Conservation (phyloP, 1,139 yeast species). For the Meyerozyma sp. region DNA sequence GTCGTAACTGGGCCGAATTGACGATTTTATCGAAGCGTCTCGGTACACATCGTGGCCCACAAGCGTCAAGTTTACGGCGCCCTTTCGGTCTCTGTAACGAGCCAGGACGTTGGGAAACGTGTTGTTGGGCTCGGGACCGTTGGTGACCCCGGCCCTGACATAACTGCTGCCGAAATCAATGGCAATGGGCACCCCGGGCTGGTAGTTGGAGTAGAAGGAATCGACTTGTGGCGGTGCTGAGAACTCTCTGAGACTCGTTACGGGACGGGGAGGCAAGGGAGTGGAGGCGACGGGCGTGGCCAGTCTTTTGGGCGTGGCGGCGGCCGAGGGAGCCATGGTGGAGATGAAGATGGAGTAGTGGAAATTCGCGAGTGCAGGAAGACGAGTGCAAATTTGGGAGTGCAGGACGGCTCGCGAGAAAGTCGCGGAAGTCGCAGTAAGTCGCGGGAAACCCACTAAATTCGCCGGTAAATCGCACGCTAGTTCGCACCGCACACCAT, state of each 20-base stretch:
- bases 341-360: background rate
- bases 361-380: too few relatives aligned
- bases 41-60: constrained; percentile 79
- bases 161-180: constrained; percentile 71
- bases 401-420: too few relatives aligned
- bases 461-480: too few relatives aligned
- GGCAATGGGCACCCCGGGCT: constrained; percentile 65
- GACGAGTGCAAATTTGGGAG: too few relatives aligned
- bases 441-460: too few relatives aligned
- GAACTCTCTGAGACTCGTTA: constrained; percentile 47
- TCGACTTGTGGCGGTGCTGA: constrained; percentile 35
- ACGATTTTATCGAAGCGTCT: constrained; percentile 64
- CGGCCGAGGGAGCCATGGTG: constrained; percentile 12
- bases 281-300: constrained; percentile 18
- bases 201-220: constrained; percentile 50
- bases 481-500: background rate
- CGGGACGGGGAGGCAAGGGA: constrained; percentile 41
- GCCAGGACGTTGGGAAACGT: constrained; percentile 68
- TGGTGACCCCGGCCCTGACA: constrained; percentile 70
- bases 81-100: constrained; percentile 71
- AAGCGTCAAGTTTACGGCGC: constrained; percentile 58
- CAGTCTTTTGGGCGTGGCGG: background rate
- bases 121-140: constrained; percentile 49
- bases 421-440: background rate
- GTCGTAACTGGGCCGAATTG: constrained; percentile 78